These are phyloP conservation scores for Musa beccarii DNA, from an alignment of 176 grass and related monocot species.

Conservation along the genomic window DNA sequence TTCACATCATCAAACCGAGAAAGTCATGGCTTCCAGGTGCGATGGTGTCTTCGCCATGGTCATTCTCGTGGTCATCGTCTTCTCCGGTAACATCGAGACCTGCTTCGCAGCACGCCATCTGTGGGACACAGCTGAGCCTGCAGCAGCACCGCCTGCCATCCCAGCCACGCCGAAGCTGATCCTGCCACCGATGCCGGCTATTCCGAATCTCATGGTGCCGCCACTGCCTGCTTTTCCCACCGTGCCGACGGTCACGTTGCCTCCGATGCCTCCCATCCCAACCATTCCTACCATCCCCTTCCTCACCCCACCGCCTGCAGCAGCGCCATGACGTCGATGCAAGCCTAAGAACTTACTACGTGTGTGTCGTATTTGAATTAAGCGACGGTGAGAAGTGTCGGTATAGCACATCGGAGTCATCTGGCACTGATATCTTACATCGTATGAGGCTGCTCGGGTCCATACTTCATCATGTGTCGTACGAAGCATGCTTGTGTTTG, in stretches of 20 bases:
- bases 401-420: background rate
- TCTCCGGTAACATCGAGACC: background rate
- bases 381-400: background rate
- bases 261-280: constrained; percentile 23
- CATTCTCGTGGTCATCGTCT: constrained; percentile 11
- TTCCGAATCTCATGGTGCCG: constrained; percentile 30
- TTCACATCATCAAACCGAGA: background rate
- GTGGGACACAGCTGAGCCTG: background rate
- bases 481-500: no score
- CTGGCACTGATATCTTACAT: no score
- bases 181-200: constrained; percentile 10
- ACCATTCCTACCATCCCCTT: background rate
- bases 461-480: no score
- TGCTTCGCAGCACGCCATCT: constrained; percentile 36
- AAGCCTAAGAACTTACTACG: background rate
- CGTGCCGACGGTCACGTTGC: background rate
- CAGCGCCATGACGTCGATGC: background rate
- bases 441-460: no score
- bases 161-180: constrained; percentile 6
- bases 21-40: background rate
- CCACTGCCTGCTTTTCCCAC: background rate
- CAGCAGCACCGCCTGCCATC: constrained; percentile 4
- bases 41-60: background rate
- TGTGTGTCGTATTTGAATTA: background rate
- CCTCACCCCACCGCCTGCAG: constrained; percentile 17